Evolutionary conservation across 495 filamentous ascomycete genomes (phyloP), one percentile per base, ranked within the genome.

Genomic region (Penicillium lividum): DNA sequence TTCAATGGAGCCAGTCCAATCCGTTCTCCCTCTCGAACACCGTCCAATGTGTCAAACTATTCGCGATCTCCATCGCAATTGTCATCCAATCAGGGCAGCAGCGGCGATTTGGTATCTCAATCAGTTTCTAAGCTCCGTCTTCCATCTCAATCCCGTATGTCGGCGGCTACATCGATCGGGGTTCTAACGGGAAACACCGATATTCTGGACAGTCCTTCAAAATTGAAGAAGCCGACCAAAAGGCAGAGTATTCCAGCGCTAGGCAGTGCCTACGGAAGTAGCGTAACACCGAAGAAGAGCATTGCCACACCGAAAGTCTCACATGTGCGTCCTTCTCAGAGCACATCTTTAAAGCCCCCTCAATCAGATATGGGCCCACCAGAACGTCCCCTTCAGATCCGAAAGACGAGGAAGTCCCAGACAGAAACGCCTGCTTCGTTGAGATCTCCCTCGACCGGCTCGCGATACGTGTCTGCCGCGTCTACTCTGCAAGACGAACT

Each of bases 1-100:
- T 89, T 85, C 68, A 77, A 74, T 53, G 69, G 77, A 11, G 75
- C 83, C 49, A 84, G 80, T 58, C 81, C 83, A 10, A 82, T 82
- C 68, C 76, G 79, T 9, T 81, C 83, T 10, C 77, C 79, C 2
- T 78, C 80, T 31, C 76, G 83, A 13, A 82, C 87, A 8, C 70
- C 79, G 22, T 87, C 83, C 9, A 74, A 79, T 15, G 62, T 84
- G 59, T 77, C 78, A 28, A 80, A 68, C 54, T 80, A 74, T 36
- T 76, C 77, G 15, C 67, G 74, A 71, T 78, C 67, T 67, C 84
- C 65, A 73, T 86, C 75, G 55, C 80, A 69, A 44, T 68, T 71
- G 22, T 68, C 69, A 25, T 67, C 74, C 58, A 61, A 68, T 30
- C 65, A 73, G 58, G 44, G 67, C 6, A 70, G 56, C 46, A 59